Evolutionary conservation across 176 grass and related monocot species (phyloP), one percentile per base, ranked within the genome.

Genomic region (Saccharum spontaneum): DNA sequence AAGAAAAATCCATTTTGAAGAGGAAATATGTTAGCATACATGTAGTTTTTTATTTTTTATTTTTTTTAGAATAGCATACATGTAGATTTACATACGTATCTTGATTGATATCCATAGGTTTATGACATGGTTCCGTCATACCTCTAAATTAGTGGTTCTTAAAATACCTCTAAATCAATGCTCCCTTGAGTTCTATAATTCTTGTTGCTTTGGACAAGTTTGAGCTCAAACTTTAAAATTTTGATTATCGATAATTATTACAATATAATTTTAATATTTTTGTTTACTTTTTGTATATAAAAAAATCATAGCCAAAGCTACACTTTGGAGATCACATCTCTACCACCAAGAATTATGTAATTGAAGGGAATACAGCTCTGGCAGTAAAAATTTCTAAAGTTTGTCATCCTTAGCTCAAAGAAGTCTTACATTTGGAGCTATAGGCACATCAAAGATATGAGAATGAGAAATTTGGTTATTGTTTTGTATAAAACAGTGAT

Each of bases 1-100:
- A 62, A 62, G 59, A 5, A 22, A 24, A 62, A 26, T 62, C 24
- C 44, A 37, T 79, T 78, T 78, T 84, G 57, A 37, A 36, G 57
- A 73, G 45, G 20, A 75, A 86, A 66, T 78, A 71, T 28, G 28
- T 55, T 41, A 73, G 59, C 10, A 74, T 67, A 88, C 67, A 73
- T 23, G 9, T 24, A 60, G 4, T 37, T 0, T 37, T 37, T n/a
- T n/a, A n/a, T n/a, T n/a, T n/a, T 37, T 37, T 37, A 4, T 4
- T 37, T 37, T 36, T 4, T 4, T 37, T 4, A 37, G 36, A 37
- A 37, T 40, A 73, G 57, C 10, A 73, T 67, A 88, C 67, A 73
- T n/a, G 9, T 23, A 60, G 22, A 60, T 60, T 60, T 60, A 10
- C 20, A 59, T 59, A 59, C 55, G 2, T 57, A 57, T 57, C 54